Conservation (phyloP, 2,329 filamentous ascomycete genomes). For the Coniochaeta hoffmannii region DNA sequence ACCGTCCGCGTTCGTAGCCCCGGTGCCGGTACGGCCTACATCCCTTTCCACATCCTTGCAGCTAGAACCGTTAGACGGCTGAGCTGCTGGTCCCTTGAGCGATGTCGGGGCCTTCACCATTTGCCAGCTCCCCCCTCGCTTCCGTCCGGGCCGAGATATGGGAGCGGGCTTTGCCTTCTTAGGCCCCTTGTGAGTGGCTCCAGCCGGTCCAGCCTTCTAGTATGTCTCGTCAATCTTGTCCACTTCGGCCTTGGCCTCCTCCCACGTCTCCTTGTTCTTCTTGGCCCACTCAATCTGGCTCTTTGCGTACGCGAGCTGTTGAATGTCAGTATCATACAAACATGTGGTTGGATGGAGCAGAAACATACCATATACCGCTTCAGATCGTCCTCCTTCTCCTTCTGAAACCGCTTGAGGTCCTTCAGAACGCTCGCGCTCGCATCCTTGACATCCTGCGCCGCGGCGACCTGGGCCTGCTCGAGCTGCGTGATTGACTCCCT, state of each 20-base stretch:
- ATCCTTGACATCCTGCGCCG: slow-evolving; percentile 87
- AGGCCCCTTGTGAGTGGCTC: background rate
- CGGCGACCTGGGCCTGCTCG: slow-evolving; percentile 82
- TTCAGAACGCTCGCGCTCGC: slow-evolving; percentile 82
- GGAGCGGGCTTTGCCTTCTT: background rate
- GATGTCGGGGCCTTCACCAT: background rate
- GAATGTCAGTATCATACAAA: slow-evolving; percentile 2
- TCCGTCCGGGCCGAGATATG: background rate
- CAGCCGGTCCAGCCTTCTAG: slow-evolving; percentile 2
- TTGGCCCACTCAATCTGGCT: slow-evolving; percentile 93
- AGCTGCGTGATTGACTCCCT: slow-evolving; percentile 78
- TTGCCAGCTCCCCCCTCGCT: background rate
- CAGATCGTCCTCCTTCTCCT: slow-evolving; percentile 91
- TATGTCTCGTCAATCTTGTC: slow-evolving; percentile 71
- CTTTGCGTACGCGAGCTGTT: slow-evolving; percentile 80
- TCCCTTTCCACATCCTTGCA: background rate
- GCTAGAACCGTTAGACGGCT: background rate
- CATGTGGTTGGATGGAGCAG: too few relatives aligned
- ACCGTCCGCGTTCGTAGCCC: background rate
- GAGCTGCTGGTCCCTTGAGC: background rate
- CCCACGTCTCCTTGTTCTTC: slow-evolving; percentile 87
- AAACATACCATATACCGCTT: slow-evolving; percentile 85
- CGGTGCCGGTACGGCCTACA: background rate
- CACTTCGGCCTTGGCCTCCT: slow-evolving; percentile 80
- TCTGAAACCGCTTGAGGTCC: slow-evolving; percentile 88